Conservation (phyloP, 1,284 basidiomycete species). For the Schizophyllum amplum region DNA sequence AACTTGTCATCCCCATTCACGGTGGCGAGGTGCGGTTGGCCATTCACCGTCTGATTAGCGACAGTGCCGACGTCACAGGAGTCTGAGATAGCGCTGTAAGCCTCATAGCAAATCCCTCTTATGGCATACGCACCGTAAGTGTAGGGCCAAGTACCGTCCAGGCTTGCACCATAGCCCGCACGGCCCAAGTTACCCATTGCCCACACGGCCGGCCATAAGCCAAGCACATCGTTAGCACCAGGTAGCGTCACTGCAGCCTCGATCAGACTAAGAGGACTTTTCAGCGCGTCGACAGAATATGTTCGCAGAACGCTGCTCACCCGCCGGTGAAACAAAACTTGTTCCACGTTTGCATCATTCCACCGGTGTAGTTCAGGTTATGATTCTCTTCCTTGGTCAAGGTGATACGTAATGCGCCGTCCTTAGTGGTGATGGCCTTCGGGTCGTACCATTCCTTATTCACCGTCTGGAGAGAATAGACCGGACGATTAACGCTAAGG, state of each 20-base stretch:
- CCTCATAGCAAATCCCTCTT: not conserved
- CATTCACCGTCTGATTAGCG: constrained; percentile 36
- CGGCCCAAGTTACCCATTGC: constrained; percentile 58
- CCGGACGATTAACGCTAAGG: constrained; percentile 10
- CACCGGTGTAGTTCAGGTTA: constrained; percentile 25
- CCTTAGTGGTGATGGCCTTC: constrained; percentile 42
- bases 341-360: constrained; percentile 25
- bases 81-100: constrained; percentile 37
- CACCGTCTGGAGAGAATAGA: constrained; percentile 11
- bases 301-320: constrained; percentile 22
- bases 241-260: constrained; percentile 57
- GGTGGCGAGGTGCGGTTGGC: constrained; percentile 20
- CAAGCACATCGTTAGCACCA: constrained; percentile 43
- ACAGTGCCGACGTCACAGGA: constrained; percentile 66
- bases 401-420: constrained; percentile 48
- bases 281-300: not conserved
- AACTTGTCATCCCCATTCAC: constrained; percentile 26
- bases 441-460: constrained; percentile 38
- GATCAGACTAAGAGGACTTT: constrained; percentile 2
- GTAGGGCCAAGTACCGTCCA: constrained; percentile 52
- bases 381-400: constrained; percentile 32
- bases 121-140: constrained; percentile 37
- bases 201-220: constrained; percentile 69
- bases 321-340: constrained; percentile 68
- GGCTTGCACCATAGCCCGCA: constrained; percentile 40